Conservation (phyloP, 2,329 filamentous ascomycete genomes). For the Clarireedia hainanense region DNA sequence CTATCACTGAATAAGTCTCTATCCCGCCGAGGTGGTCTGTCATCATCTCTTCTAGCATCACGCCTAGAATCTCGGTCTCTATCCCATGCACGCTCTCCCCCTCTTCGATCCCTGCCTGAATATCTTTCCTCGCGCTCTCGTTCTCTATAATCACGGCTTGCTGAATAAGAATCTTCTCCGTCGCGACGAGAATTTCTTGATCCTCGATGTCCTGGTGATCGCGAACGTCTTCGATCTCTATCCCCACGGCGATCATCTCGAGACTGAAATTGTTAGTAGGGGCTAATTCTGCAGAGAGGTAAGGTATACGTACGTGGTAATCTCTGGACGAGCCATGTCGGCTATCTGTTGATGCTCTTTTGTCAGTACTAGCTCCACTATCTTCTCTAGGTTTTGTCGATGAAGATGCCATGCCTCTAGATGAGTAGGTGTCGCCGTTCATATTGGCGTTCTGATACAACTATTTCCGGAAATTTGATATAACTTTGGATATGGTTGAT, state of each 20-base stretch:
- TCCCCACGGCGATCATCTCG: slow-evolving; percentile 36
- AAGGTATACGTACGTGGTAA: slow-evolving; percentile 38
- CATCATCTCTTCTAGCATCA: slow-evolving; percentile 58
- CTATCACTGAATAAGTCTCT: slow-evolving; percentile 57
- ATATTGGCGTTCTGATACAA: slow-evolving; percentile 39
- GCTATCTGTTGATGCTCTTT: slow-evolving; percentile 36
- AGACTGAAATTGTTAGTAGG: slow-evolving; percentile 26
- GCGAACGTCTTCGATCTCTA: slow-evolving; percentile 60
- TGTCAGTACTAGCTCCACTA: slow-evolving; percentile 30
- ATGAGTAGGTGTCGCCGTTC: slow-evolving; percentile 80
- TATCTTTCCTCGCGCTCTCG: slow-evolving; percentile 92
- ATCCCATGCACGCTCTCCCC: slow-evolving; percentile 68
- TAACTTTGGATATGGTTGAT: slow-evolving; percentile 5
- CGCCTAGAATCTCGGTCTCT: slow-evolving; percentile 59
- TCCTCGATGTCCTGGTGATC: slow-evolving; percentile 71
- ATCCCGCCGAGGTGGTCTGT: slow-evolving; percentile 44
- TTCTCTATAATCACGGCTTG: slow-evolving; percentile 85
- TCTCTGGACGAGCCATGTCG: slow-evolving; percentile 41
- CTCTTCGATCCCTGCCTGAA: slow-evolving; percentile 55
- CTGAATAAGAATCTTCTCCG: slow-evolving; percentile 80
- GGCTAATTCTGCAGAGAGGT: neutral
- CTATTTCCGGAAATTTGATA: neutral
- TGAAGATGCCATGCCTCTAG: slow-evolving; percentile 52
- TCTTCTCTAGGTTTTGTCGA: slow-evolving; percentile 21
- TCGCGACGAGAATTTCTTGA: slow-evolving; percentile 62